Evolutionary conservation across 768 basidiomycete genomes (phyloP).

Genomic region (Lyophyllum decastes): DNA sequence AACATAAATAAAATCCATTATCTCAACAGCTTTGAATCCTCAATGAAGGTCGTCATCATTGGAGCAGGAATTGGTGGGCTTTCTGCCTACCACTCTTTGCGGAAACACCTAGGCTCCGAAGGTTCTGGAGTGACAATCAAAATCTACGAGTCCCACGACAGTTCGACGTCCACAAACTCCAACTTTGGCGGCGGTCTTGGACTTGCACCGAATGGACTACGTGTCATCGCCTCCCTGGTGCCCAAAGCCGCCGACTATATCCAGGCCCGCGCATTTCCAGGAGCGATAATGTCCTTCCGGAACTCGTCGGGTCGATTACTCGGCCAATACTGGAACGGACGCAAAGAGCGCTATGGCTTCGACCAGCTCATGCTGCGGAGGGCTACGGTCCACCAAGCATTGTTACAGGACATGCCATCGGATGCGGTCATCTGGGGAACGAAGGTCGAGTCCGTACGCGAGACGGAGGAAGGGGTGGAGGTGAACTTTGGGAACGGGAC

Average conservation of each 20-base stretch:
- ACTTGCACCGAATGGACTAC: constrained; percentile 39
- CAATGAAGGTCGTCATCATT: constrained; percentile 35
- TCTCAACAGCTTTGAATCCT: background rate
- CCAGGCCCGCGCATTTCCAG: constrained; percentile 18
- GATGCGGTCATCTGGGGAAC: constrained; percentile 32
- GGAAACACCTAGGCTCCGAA: constrained; percentile 27
- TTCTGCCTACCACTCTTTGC: constrained; percentile 30
- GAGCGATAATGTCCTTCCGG: constrained; percentile 9
- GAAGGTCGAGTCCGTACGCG: constrained; percentile 27
- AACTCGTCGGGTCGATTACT: constrained; percentile 37
- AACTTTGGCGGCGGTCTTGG: constrained; percentile 37
- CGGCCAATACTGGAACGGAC: constrained; percentile 27
- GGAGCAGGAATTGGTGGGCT: constrained; percentile 38
- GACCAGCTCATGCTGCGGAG: constrained; percentile 34
- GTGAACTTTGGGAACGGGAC: constrained; percentile 32
- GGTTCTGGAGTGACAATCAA: constrained; percentile 18
- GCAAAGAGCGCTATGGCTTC: constrained; percentile 32
- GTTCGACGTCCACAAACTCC: constrained; percentile 23
- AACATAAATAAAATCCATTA: no score
- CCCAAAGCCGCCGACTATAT: constrained; percentile 31
- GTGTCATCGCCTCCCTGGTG: constrained; percentile 32
- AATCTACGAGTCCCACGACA: constrained; percentile 33
- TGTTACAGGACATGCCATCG: constrained; percentile 28
- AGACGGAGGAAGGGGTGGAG: constrained; percentile 24
- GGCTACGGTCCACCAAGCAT: constrained; percentile 32